Percentiles rank a stretch among this genome's conserved stretches.
These are phyloP conservation scores for Ophiostoma quercus DNA, from an alignment of 2,329 filamentous ascomycete genomes.

Conservation along the genomic window DNA sequence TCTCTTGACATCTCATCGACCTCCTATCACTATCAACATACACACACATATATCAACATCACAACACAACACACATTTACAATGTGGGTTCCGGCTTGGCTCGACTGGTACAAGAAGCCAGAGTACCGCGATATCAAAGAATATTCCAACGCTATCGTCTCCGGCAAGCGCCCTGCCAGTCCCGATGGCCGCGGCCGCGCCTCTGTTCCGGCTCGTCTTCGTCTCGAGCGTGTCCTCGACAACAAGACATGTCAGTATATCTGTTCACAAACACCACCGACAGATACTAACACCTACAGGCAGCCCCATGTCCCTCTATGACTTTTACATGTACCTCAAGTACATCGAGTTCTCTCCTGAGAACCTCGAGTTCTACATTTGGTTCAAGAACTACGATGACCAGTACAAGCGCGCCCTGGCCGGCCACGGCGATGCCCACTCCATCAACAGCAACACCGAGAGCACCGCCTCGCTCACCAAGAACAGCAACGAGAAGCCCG, in stretches of 20 bases:
- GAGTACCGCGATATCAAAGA: slow-evolving; percentile 46
- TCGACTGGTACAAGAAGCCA: slow-evolving; percentile 47
- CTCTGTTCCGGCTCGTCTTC: slow-evolving; percentile 38
- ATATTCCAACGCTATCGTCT: slow-evolving; percentile 38
- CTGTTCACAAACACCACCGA: neutral
- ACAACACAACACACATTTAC: neutral
- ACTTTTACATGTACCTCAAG: slow-evolving; percentile 49
- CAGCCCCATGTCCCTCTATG: slow-evolving; percentile 46
- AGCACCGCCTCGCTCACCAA: slow-evolving; percentile 31
- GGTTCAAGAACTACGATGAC: slow-evolving; percentile 44
- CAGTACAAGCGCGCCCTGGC: slow-evolving; percentile 26
- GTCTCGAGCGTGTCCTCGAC: slow-evolving; percentile 43
- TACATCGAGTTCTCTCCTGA: slow-evolving; percentile 46
- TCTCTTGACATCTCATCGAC: neutral
- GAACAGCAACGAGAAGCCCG: slow-evolving; percentile 19
- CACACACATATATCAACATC: neutral
- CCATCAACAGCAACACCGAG: slow-evolving; percentile 30
- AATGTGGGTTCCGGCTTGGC: slow-evolving; percentile 36
- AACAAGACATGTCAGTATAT: slow-evolving; percentile 42
- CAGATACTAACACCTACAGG: slow-evolving; percentile 30
- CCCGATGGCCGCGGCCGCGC: slow-evolving; percentile 36
- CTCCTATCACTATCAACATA: neutral
- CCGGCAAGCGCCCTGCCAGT: slow-evolving; percentile 36
- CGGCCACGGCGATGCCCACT: slow-evolving; percentile 30
- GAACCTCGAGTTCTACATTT: slow-evolving; percentile 48